Evolutionary conservation across 257 asterid genomes (phyloP), one percentile per base, ranked within the genome.

Genomic region (Nicotiana noctiflora): DNA sequence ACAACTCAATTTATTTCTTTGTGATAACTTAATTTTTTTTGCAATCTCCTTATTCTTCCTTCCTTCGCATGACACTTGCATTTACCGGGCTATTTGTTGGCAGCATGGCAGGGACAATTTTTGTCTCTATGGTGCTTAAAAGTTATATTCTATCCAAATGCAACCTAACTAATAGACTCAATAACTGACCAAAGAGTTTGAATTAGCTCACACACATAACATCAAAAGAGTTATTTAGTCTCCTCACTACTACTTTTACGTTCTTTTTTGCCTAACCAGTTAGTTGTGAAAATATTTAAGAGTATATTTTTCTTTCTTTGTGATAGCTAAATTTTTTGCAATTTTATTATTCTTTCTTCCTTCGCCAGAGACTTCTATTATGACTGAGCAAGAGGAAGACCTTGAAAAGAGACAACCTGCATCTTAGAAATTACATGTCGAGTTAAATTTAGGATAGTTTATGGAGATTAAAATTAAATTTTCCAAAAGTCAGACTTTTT

Each of bases 91-190:
- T 92, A 80, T 93, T 92, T 83, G 31, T 90, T 56, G 90, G 97
- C 66, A 91, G 93, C 91, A 93, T 92, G 88, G 96, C 75, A 32
- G 92, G 94, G 68, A 93, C 98, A 4, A 78, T 93, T 19, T 93
- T 88, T 55, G 97, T 92, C 37, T 93, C 97, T 66, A 90, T 93
- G 94, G 93, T 93, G 84, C 97, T 90, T 83, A 96, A 93, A 81
- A 92, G 94, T 85, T 93, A 93, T 85, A 61, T 93, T 79, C 92
- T 93, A 40, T 93, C 94, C 37, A 32, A 32, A 32, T 5, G 37
- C 37, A 32, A 32, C 7, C 7, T 5, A 32, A 32, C 37, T 32
- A 5, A 32, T 32, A 32, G 37, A 32, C 7, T 32, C 7, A 32
- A 32, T 32, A 32, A 32, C 7, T 5, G 37, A 32, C 37, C 37